Conservation (phyloP, 176 grass and related monocot species). For the Avena sativa region DNA sequence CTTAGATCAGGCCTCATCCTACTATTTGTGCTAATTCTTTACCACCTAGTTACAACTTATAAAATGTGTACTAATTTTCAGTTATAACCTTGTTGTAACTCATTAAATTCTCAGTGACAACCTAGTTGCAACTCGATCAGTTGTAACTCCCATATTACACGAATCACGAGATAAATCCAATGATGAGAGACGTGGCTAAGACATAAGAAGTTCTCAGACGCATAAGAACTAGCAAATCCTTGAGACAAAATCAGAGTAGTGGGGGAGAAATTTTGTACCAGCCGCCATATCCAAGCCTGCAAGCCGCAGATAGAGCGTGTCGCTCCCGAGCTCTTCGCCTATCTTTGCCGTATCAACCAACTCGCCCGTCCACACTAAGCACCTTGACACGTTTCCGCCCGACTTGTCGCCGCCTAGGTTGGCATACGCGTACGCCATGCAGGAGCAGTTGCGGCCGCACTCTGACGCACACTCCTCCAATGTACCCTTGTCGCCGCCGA, state of each 20-base stretch:
- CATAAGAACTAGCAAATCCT: too few species aligned
- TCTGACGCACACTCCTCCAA: slow-evolving; percentile 32
- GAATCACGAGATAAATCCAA: too few species aligned
- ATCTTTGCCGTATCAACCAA: slow-evolving; percentile 39
- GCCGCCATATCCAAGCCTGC: neutral
- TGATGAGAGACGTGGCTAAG: too few species aligned
- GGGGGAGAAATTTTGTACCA: neutral
- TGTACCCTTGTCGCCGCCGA: neutral
- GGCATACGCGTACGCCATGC: slow-evolving; percentile 43
- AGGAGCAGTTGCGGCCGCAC: slow-evolving; percentile 58
- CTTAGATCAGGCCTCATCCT: too few species aligned
- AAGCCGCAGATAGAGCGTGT: slow-evolving; percentile 49
- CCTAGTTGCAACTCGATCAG: too few species aligned
- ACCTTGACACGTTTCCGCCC: slow-evolving; percentile 12
- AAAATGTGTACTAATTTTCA: too few species aligned
- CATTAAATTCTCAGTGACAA: too few species aligned
- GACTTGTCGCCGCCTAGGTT: neutral
- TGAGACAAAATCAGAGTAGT: neutral
- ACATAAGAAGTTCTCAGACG: too few species aligned
- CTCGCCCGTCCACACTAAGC: slow-evolving; percentile 44
- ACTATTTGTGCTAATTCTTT: too few species aligned
- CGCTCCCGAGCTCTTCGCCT: neutral
- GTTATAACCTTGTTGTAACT: too few species aligned
- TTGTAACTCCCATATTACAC: too few species aligned
- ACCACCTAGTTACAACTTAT: too few species aligned